Evolutionary conservation across 306 rosid genomes (phyloP).

Genomic region (Purshia tridentata): DNA sequence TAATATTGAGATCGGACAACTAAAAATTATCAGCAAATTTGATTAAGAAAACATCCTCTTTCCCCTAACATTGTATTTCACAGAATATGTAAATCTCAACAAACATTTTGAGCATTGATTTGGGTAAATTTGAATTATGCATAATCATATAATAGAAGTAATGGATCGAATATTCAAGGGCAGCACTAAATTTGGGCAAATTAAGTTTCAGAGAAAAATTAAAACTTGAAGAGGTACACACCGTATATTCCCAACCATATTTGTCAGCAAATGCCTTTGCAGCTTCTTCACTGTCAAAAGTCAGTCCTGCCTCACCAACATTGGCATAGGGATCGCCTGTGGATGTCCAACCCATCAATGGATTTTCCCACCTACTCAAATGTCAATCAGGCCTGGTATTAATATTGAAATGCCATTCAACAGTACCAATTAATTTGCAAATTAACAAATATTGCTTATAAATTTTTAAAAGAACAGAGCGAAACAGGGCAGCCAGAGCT

Average conservation of each 20-base stretch:
- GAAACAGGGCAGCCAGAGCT: background rate
- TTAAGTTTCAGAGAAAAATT: background rate
- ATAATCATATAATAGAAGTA: background rate
- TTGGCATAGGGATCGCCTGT: slow-evolving; percentile 46
- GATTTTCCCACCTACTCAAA: slow-evolving; percentile 43
- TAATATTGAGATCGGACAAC: background rate
- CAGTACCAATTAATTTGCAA: background rate
- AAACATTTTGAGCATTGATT: no score
- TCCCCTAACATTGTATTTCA: background rate
- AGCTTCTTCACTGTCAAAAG: slow-evolving; percentile 40
- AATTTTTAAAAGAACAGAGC: background rate
- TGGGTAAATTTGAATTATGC: background rate
- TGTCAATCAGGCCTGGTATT: background rate
- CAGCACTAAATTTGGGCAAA: background rate
- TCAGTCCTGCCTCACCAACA: slow-evolving; percentile 42
- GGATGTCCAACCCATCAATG: slow-evolving; percentile 48
- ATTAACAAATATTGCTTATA: background rate
- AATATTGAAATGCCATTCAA: background rate
- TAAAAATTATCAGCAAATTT: background rate
- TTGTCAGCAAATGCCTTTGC: slow-evolving; percentile 37
- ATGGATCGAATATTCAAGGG: background rate
- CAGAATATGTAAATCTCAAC: background rate
- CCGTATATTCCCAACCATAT: slow-evolving; percentile 40
- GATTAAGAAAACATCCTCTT: background rate
- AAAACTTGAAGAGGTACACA: background rate